phyloP scores from a whole-genome alignment of 371 early-diverging fungal genomes.

The Globomyces sp. region DNA sequence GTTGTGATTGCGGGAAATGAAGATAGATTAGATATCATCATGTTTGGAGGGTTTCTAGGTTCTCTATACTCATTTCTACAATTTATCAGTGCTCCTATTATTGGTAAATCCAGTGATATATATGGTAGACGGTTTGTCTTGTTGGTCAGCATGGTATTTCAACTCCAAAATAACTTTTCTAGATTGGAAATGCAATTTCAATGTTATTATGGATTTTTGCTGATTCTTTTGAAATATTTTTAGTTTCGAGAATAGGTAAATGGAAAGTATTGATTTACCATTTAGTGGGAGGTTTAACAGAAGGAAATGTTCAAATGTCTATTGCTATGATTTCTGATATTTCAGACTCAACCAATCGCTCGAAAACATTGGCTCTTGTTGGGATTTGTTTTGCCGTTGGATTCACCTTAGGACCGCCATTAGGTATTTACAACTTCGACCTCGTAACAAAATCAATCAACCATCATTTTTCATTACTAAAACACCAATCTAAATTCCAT shows the following conservation, averaged over 20 bases:
- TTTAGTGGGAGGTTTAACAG: slow-evolving; percentile 84
- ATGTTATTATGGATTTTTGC: slow-evolving; percentile 88
- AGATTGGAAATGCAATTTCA: slow-evolving; percentile 80
- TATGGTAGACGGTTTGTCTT: slow-evolving; percentile 84
- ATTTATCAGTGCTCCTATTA: slow-evolving; percentile 80
- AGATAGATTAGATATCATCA: slow-evolving; percentile 68
- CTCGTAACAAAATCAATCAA: too few species aligned
- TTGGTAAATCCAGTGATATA: slow-evolving; percentile 62
- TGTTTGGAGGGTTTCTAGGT: slow-evolving; percentile 92
- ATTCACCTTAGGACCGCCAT: slow-evolving; percentile 92
- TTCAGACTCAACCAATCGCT: slow-evolving; percentile 73
- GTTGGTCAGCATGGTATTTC: slow-evolving; percentile 74
- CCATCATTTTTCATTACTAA: too few species aligned
- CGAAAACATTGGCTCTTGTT: slow-evolving; percentile 83
- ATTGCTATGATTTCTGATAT: slow-evolving; percentile 94
- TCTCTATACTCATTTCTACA: slow-evolving; percentile 94
- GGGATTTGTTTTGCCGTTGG: slow-evolving; percentile 96
- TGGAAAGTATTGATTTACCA: too few species aligned
- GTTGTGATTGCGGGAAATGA: slow-evolving; percentile 34
- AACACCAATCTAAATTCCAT: too few species aligned
- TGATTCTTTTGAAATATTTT: slow-evolving; percentile 74
- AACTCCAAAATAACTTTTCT: slow-evolving; percentile 15
- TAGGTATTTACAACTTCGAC: slow-evolving; percentile 37
- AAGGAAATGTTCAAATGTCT: slow-evolving; percentile 96
- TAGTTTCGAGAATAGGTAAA: slow-evolving; percentile 68